Percentiles rank a stretch among this genome's conserved stretches.
Evolutionary conservation across 441 rosid species (phyloP).

Genomic region (Erodium chrysanthum): DNA sequence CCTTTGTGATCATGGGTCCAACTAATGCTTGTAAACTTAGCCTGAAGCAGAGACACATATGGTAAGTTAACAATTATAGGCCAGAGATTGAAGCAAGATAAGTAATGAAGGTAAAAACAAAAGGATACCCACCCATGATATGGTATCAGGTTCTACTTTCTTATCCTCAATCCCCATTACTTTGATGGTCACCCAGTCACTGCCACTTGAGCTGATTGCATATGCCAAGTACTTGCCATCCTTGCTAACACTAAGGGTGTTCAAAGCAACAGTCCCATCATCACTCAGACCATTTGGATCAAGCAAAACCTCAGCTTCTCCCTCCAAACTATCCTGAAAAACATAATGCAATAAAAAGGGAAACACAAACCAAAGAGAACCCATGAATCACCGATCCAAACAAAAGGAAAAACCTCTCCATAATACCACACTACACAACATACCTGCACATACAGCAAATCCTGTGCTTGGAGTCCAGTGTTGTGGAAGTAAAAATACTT

Average conservation of each 20-base stretch:
- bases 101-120: no score
- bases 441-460: constrained; percentile 71
- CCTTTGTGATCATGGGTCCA: constrained; percentile 88
- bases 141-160: constrained; percentile 54
- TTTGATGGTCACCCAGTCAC: constrained; percentile 83
- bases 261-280: constrained; percentile 75
- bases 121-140: constrained; percentile 80
- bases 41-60: constrained; percentile 30
- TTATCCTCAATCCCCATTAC: constrained; percentile 55
- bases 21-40: constrained; percentile 55
- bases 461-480: constrained; percentile 77
- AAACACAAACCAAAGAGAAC: no score
- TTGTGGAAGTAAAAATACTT: constrained; percentile 81
- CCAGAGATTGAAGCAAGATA: no score
- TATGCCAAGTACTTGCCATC: constrained; percentile 70
- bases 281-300: constrained; percentile 77
- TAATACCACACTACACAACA: not conserved
- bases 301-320: constrained; percentile 61
- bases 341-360: not conserved
- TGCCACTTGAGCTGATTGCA: constrained; percentile 82
- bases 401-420: no score
- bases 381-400: no score
- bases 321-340: constrained; percentile 64
- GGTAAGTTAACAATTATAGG: not conserved
- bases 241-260: constrained; percentile 47